Evolutionary conservation across 345 rosid species (phyloP).

Genomic region (Heritiera fomes): DNA sequence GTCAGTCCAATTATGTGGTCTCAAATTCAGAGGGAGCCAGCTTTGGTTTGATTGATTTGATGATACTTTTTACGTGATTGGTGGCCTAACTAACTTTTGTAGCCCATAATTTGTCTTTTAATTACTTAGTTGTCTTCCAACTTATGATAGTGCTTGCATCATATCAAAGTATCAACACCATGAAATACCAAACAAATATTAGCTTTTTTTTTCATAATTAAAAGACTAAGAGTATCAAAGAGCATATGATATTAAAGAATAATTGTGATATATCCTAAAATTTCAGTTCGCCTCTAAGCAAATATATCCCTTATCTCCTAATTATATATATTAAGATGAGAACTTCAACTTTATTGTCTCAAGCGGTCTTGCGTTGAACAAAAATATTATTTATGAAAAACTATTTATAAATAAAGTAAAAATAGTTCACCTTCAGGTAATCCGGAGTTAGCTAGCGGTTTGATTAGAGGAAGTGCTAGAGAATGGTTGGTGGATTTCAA

Average conservation of each 20-base stretch:
- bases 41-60: neutral
- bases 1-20: neutral
- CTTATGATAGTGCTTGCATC: slow-evolving; percentile 4
- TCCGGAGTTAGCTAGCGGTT: no score
- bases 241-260: neutral
- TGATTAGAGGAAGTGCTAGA: no score
- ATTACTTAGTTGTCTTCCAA: neutral
- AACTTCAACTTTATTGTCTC: no score
- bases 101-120: neutral
- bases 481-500: no score
- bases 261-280: no score
- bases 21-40: neutral
- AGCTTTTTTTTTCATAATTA: neutral
- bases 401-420: no score
- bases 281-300: no score
- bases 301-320: no score
- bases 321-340: no score
- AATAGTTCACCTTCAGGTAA: no score
- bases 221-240: neutral
- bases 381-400: no score
- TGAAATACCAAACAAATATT: neutral
- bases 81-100: slow-evolving; percentile 16
- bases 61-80: slow-evolving; percentile 15
- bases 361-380: no score
- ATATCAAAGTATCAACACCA: neutral